These are phyloP conservation scores for Colletotrichum caudatum DNA, from an alignment of 2,329 filamentous ascomycete genomes.

Conservation along the genomic window DNA sequence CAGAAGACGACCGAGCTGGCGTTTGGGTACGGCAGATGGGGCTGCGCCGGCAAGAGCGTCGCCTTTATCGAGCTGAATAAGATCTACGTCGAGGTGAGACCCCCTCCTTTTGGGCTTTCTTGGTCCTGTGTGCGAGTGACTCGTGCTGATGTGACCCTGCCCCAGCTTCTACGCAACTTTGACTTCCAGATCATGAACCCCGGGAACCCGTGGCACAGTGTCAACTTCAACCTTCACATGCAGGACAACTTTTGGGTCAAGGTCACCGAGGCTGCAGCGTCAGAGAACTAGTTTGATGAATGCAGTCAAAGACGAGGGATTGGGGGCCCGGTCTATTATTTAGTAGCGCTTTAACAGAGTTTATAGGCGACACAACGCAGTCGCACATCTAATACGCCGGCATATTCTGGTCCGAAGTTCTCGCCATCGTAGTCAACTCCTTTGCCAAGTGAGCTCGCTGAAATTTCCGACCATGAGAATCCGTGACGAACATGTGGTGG, in stretches of 20 bases:
- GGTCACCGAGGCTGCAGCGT: constrained; percentile 32
- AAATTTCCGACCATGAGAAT: neutral
- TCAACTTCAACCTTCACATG: constrained; percentile 48
- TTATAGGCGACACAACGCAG: neutral
- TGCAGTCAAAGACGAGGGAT: neutral
- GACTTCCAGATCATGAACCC: constrained; percentile 47
- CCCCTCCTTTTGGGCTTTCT: too few relatives aligned
- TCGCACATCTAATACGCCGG: neutral
- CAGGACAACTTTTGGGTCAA: constrained; percentile 45
- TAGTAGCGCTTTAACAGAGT: neutral
- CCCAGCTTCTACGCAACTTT: constrained; percentile 46
- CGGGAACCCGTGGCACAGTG: constrained; percentile 48
- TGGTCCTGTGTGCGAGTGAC: too few relatives aligned
- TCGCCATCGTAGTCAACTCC: neutral
- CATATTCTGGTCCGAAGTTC: neutral
- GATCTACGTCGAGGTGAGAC: constrained; percentile 55
- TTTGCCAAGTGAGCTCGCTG: neutral
- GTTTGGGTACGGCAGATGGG: constrained; percentile 53
- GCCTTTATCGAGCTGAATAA: constrained; percentile 59
- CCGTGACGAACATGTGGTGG: neutral
- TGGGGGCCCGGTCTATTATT: too few relatives aligned
- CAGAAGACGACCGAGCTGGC: constrained; percentile 49
- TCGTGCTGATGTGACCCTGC: neutral
- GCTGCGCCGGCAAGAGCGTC: constrained; percentile 52
- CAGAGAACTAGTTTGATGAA: neutral